Evolutionary conservation across 108 stramenopile genomes (phyloP).

Genomic region (Bacterosira constricta): DNA sequence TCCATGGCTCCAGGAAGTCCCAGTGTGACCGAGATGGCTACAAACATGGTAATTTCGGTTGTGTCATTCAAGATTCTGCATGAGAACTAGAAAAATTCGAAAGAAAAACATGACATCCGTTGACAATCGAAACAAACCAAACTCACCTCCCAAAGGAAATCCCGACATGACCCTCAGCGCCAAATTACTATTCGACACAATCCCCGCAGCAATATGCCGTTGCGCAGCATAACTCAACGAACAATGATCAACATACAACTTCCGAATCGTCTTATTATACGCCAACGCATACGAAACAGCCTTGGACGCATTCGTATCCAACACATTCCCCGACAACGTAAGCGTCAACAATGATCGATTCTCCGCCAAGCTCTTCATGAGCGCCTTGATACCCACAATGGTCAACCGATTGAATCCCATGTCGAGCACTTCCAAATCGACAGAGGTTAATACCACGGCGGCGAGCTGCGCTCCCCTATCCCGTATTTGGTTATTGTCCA

Average conservation of each 20-base stretch:
- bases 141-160: slow-evolving; percentile 80
- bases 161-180: slow-evolving; percentile 70
- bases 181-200: slow-evolving; percentile 73
- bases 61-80: too few species aligned
- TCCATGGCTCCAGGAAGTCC: slow-evolving; percentile 77
- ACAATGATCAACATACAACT: slow-evolving; percentile 74
- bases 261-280: slow-evolving; percentile 71
- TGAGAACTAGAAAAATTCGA: not conserved
- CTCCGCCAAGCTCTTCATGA: slow-evolving; percentile 86
- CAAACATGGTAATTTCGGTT: too few species aligned
- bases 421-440: slow-evolving; percentile 71
- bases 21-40: slow-evolving; percentile 77
- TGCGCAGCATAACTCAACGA: slow-evolving; percentile 80
- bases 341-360: slow-evolving; percentile 58
- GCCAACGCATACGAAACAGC: slow-evolving; percentile 83
- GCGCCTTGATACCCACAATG: slow-evolving; percentile 78
- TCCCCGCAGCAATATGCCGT: slow-evolving; percentile 83
- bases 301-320: slow-evolving; percentile 85
- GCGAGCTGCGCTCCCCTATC: slow-evolving; percentile 87
- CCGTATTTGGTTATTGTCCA: slow-evolving; percentile 82
- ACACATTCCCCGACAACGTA: slow-evolving; percentile 65
- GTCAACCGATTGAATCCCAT: slow-evolving; percentile 80
- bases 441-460: slow-evolving; percentile 76
- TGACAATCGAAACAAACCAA: too few species aligned
- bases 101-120: too few species aligned